A percentile compares a stretch with the other conserved stretches of the same genome.
phyloP scores from a whole-genome alignment of 768 basidiomycete species.

The Termitomyces sp. region DNA sequence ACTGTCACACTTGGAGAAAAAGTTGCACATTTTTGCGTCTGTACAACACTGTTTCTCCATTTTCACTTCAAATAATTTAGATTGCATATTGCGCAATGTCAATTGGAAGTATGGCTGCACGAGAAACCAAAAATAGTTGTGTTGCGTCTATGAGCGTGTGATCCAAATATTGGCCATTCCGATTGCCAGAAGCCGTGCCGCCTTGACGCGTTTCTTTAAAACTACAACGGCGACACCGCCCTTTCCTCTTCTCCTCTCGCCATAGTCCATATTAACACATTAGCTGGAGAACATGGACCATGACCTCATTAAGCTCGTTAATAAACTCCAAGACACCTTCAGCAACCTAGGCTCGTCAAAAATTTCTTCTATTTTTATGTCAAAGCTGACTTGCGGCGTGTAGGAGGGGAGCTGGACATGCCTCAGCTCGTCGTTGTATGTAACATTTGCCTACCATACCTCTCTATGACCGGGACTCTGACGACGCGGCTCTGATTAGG shows the following conservation, averaged over 20 bases:
- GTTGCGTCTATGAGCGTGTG: background rate
- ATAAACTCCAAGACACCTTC: constrained; percentile 93
- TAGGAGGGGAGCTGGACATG: constrained; percentile 90
- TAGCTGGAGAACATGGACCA: constrained; percentile 64
- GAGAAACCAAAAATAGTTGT: background rate
- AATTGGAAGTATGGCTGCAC: background rate
- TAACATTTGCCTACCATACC: constrained; percentile 12
- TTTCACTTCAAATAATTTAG: background rate
- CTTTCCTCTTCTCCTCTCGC: constrained; percentile 3
- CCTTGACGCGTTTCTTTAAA: constrained; percentile 14
- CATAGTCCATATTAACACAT: constrained; percentile 2
- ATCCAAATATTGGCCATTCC: constrained; percentile 11
- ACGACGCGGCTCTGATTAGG: constrained; percentile 37
- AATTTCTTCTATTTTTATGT: constrained; percentile 4
- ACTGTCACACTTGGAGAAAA: background rate
- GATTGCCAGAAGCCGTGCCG: constrained; percentile 4
- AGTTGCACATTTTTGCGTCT: background rate
- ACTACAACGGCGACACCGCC: constrained; percentile 7
- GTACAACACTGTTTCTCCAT: background rate
- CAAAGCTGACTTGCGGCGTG: constrained; percentile 8
- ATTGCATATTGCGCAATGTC: background rate
- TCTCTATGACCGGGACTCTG: background rate
- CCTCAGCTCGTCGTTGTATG: constrained; percentile 85
- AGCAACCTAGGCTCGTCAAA: constrained; percentile 68
- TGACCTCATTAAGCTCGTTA: constrained; percentile 91